A percentile compares a stretch with the other conserved stretches of the same genome.
Conservation (phyloP, 2,329 filamentous ascomycete species). For the Nemania bipapillata region DNA sequence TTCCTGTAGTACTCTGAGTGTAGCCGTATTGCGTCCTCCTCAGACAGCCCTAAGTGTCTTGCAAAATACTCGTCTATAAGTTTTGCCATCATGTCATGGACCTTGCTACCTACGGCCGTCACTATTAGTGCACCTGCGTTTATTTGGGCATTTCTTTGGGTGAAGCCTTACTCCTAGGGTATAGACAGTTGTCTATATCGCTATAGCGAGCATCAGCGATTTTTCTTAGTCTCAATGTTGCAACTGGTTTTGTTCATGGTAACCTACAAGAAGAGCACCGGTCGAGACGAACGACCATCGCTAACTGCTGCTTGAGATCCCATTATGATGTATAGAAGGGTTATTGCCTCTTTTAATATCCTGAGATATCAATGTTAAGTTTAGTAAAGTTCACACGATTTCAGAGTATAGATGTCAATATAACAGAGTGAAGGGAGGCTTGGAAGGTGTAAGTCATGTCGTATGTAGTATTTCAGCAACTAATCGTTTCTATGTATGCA, state of each 20-base stretch:
- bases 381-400: not conserved
- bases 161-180: constrained; percentile 76
- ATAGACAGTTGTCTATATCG: constrained; percentile 98
- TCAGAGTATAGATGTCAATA: not conserved
- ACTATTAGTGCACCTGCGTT: constrained; percentile 35
- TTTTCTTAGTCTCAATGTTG: no score
- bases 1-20: constrained; percentile 94
- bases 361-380: not conserved
- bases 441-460: constrained; percentile 3
- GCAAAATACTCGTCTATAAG: constrained; percentile 76
- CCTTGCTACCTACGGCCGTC: constrained; percentile 69
- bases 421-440: not conserved
- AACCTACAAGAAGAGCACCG: constrained; percentile 60
- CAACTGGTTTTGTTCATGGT: not conserved
- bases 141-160: not conserved
- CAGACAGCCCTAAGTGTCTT: constrained; percentile 76
- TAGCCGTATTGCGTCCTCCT: constrained; percentile 82
- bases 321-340: constrained; percentile 40
- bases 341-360: not conserved
- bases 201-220: constrained; percentile 68
- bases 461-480: constrained; percentile 6
- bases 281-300: constrained; percentile 44
- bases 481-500: no score
- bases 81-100: constrained; percentile 87
- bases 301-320: constrained; percentile 42